Evolutionary conservation across 345 rosid genomes (phyloP).

Genomic region (Tarenaya hassleriana): DNA sequence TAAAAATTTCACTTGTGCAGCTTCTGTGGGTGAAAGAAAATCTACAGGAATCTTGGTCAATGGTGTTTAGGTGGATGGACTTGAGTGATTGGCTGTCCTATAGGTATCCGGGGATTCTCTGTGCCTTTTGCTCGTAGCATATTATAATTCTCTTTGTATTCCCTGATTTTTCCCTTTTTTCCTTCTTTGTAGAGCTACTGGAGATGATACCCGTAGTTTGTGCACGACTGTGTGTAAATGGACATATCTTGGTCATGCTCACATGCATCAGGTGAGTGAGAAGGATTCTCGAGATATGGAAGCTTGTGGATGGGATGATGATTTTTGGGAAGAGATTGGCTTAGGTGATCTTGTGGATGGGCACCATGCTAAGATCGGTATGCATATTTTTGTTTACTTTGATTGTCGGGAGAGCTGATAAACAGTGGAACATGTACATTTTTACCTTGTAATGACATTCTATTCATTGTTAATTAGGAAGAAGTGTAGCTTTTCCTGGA

Average conservation of each 20-base stretch:
- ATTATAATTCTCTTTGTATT: conserved; percentile 4
- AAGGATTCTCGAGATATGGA: conserved; percentile 82
- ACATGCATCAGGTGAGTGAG: conserved; percentile 69
- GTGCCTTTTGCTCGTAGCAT: background rate
- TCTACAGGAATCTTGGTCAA: conserved; percentile 87
- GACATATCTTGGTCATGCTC: conserved; percentile 99
- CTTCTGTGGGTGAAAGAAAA: conserved; percentile 98
- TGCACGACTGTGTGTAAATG: conserved; percentile 96
- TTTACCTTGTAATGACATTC: background rate
- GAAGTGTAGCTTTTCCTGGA: conserved; percentile 97
- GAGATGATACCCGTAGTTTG: conserved; percentile 91
- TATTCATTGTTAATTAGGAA: conserved; percentile 39
- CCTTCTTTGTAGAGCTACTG: conserved; percentile 64
- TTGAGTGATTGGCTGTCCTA: conserved; percentile 98
- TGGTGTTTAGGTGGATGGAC: conserved; percentile 97
- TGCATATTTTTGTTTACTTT: conserved; percentile 16
- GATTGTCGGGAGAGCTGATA: background rate
- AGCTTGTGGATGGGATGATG: conserved; percentile 99
- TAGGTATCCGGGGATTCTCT: conserved; percentile 39
- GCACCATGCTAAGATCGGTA: conserved; percentile 97
- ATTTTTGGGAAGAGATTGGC: conserved; percentile 99
- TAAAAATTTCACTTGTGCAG: conserved; percentile 38
- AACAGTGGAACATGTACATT: background rate
- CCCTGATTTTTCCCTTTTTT: conserved; percentile 8
- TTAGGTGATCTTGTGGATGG: conserved; percentile 86